Conservation (phyloP, 139 green algal genomes). For the Volvox africanus region DNA sequence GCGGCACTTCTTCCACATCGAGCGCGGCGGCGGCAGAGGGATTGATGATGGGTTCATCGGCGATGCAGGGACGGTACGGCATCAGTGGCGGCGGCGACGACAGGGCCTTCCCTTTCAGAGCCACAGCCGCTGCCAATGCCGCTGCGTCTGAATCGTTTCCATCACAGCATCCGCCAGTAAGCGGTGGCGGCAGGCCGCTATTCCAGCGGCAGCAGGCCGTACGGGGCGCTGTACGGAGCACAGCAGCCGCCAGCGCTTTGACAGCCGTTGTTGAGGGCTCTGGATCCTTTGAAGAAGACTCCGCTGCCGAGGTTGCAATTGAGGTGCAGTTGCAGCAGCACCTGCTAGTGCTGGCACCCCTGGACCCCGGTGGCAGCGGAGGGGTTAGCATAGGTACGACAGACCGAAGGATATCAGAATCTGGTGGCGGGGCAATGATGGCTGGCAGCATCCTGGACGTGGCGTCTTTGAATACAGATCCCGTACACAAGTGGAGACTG, state of each 20-base stretch:
- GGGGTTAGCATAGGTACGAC: background rate
- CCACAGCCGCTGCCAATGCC: background rate
- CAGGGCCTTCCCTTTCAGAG: background rate
- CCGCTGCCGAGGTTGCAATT: background rate
- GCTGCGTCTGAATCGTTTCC: background rate
- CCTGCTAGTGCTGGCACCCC: background rate
- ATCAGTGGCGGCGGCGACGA: background rate
- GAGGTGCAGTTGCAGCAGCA: background rate
- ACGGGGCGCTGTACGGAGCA: background rate
- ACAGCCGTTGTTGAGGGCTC: no score
- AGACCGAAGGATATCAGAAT: background rate
- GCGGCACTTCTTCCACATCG: background rate
- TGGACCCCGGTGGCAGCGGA: background rate
- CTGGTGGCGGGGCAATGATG: background rate
- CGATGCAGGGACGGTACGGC: background rate
- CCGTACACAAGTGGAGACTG: background rate
- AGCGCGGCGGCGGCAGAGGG: background rate
- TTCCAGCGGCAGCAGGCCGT: background rate
- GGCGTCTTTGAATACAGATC: background rate
- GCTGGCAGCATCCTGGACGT: conserved; percentile 15
- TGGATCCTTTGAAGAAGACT: background rate
- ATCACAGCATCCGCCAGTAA: background rate
- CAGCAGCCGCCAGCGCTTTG: background rate
- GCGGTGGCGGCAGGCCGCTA: background rate
- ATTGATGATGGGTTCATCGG: background rate